Evolutionary conservation across 2,329 filamentous ascomycete species (phyloP), one percentile per base, ranked within the genome.

Genomic region (Claviceps humidiphila): DNA sequence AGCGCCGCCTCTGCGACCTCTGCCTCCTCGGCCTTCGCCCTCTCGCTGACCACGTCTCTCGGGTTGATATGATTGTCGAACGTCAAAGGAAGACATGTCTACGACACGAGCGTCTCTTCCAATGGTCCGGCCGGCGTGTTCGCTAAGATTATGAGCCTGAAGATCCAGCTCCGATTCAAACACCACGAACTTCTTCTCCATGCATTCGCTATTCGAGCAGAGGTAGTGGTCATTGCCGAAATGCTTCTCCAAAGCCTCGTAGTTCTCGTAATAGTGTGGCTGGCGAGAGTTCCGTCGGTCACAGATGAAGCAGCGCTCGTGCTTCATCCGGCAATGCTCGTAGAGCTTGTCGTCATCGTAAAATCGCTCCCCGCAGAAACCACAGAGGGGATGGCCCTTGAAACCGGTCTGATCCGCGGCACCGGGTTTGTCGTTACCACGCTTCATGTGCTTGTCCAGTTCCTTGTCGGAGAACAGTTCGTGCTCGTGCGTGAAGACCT

Each of bases 401-500:
- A 98, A 98, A 1, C 93, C 93, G 30, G 87, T 96, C 72, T 97
- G 93, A 61, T 96, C 88, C 40, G 86, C 74, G 0, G 90, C 85
- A 38, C 93, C 91, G 4, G 91, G 90, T 57, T 85, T 85, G 65
- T 97, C 88, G 62, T 98, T 93, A 53, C 93, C 93, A 57, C 85
- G 82, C 56, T 81, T 86, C 77, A 97, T 94, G 66, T 98, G 93
- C 61, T 81, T 86, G 59, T 87, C 82, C 49, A 97, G 74, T 59
- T 91, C 88, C 57, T 83, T 79, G 56, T 82, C 78, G 1, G 87
- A 85, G 66, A 96, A 97, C 1, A 98, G 76, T 57, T 94, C 88
- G 65, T 98, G 93, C 68, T 98, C 93, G 69, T 98, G 93, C 1
- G 93, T 96, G 61, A 98, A 98, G 38, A 96, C 89, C 64, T 95